Evolutionary conservation across 2,329 filamentous ascomycete species (phyloP).

Genomic region (Erysiphe neolycopersici): DNA sequence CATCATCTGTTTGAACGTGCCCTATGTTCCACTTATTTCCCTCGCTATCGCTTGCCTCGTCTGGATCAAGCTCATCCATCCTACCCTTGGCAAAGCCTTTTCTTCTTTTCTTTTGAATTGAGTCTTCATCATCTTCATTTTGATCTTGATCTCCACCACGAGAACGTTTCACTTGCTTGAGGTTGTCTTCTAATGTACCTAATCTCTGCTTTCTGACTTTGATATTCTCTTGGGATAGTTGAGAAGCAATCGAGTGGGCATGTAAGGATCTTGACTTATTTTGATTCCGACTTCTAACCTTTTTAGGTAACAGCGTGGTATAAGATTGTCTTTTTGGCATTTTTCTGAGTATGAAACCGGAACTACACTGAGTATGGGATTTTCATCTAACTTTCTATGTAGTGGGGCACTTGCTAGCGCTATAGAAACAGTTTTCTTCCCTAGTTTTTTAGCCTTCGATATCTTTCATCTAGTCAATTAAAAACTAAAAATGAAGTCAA

Average conservation of each 20-base stretch:
- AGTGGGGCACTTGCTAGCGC: too few species aligned
- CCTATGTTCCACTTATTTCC: constrained; percentile 43
- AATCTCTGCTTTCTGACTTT: constrained; percentile 28
- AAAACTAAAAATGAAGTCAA: constrained; percentile 31
- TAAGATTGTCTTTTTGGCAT: too few species aligned
- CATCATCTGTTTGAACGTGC: constrained; percentile 35
- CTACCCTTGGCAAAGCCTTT: constrained; percentile 9
- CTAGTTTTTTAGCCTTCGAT: too few species aligned
- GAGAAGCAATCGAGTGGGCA: constrained; percentile 37
- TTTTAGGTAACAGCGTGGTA: too few species aligned
- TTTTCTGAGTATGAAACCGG: too few species aligned
- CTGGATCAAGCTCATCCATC: constrained; percentile 20
- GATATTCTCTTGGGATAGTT: constrained; percentile 23
- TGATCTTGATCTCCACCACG: constrained; percentile 20
- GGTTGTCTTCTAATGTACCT: constrained; percentile 23
- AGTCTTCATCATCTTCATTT: constrained; percentile 15
- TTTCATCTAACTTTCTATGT: too few species aligned
- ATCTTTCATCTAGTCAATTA: neutral
- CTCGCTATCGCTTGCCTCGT: constrained; percentile 38
- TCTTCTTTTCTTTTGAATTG: constrained; percentile 14
- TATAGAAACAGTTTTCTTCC: too few species aligned
- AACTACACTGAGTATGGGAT: too few species aligned
- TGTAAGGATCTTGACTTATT: constrained; percentile 20
- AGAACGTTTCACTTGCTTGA: constrained; percentile 14
- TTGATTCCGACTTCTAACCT: too few species aligned